Conservation (phyloP, 2,329 filamentous ascomycete species). For the Myriosclerotinia scirpicola region DNA sequence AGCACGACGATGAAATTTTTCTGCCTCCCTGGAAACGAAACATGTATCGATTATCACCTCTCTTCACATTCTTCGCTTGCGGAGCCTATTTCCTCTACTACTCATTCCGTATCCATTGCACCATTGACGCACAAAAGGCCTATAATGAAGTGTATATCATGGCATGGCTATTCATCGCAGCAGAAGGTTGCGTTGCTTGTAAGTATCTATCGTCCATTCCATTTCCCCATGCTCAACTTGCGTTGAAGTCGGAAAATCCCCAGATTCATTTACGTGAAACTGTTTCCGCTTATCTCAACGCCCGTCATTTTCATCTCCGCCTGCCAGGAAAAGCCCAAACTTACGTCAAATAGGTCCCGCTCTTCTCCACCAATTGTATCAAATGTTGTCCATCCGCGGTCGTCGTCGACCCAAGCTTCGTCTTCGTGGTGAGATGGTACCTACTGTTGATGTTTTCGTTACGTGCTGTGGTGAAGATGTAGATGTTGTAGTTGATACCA, state of each 20-base stretch:
- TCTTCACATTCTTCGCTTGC: constrained; percentile 31
- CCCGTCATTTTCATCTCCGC: background rate
- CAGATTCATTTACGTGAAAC: background rate
- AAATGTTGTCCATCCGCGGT: constrained; percentile 57
- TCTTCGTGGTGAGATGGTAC: constrained; percentile 41
- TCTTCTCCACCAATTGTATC: constrained; percentile 58
- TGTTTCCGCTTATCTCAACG: background rate
- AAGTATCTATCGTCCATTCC: constrained; percentile 14
- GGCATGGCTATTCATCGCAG: constrained; percentile 58
- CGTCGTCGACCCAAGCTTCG: constrained; percentile 54
- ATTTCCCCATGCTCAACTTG: background rate
- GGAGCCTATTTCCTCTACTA: constrained; percentile 47
- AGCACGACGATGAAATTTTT: constrained; percentile 31
- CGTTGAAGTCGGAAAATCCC: background rate
- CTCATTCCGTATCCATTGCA: constrained; percentile 51
- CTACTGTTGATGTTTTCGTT: constrained; percentile 57
- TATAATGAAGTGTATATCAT: constrained; percentile 46
- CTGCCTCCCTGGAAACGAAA: constrained; percentile 29
- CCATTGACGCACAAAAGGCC: constrained; percentile 51
- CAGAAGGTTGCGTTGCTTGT: constrained; percentile 52
- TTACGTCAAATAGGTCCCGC: constrained; percentile 46
- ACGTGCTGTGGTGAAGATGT: constrained; percentile 59
- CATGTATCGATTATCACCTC: constrained; percentile 32
- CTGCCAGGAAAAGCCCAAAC: background rate
- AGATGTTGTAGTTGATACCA: constrained; percentile 49